phyloP scores from a whole-genome alignment of 2,329 filamentous ascomycete genomes.

The Aureobasidium sp. region DNA sequence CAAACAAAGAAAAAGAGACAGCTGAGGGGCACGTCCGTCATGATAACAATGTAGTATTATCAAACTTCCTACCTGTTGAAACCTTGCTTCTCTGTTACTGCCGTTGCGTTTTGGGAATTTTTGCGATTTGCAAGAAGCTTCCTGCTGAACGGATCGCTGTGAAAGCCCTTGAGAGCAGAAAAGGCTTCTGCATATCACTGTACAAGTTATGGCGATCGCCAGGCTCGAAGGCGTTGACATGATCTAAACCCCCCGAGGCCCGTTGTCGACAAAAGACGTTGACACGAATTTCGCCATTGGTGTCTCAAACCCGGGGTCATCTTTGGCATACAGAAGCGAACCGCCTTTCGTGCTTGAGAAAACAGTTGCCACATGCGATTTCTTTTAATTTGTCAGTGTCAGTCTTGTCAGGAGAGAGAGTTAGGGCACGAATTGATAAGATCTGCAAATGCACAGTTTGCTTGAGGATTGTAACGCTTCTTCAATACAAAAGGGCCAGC shows the following conservation, averaged over 20 bases:
- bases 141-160: neutral
- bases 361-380: neutral
- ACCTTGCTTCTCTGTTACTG: neutral
- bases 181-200: neutral
- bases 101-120: neutral
- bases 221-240: neutral
- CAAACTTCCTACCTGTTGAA: neutral
- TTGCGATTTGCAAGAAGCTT: neutral
- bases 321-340: neutral
- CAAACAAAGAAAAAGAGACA: neutral
- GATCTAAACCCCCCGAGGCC: neutral
- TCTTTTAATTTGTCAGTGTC: neutral
- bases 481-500: neutral
- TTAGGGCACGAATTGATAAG: neutral
- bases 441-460: neutral
- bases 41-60: neutral
- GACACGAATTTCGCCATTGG: neutral
- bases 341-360: neutral
- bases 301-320: neutral
- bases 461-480: neutral
- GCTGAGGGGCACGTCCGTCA: neutral
- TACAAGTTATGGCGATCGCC: neutral
- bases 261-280: neutral
- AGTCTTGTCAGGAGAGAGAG: neutral
- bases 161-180: neutral